phyloP scores from a whole-genome alignment of 225 moss, liverwort and hornwort species.

The Neckera pumila region DNA sequence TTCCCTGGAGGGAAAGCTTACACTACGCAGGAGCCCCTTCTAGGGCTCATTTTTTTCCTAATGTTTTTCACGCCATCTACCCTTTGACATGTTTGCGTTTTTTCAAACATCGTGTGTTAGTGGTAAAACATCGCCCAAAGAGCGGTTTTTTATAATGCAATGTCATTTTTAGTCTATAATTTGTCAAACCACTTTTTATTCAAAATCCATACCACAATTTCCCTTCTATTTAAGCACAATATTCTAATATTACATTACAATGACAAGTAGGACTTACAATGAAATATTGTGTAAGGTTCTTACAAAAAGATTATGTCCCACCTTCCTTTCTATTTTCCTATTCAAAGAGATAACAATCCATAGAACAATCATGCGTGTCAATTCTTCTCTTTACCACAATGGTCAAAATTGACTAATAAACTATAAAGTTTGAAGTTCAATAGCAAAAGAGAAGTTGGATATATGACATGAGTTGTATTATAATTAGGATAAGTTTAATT shows the following conservation, averaged over 20 bases:
- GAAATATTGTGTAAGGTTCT: background rate
- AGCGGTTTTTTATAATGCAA: too few relatives aligned
- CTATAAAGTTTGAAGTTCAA: background rate
- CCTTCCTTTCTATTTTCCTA: background rate
- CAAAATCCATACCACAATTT: background rate
- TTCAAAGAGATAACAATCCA: background rate
- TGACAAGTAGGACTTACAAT: background rate
- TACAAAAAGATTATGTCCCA: background rate
- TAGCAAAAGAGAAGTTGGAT: background rate
- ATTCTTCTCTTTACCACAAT: accelerated
- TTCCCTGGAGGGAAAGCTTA: too few relatives aligned
- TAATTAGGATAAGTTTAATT: too few relatives aligned
- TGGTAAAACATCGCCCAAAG: too few relatives aligned
- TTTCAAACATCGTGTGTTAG: too few relatives aligned
- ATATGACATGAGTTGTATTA: background rate
- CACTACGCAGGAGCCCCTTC: too few relatives aligned
- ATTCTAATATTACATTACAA: background rate
- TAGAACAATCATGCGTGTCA: background rate
- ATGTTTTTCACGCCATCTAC: too few relatives aligned
- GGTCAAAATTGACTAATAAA: background rate
- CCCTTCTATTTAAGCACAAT: background rate
- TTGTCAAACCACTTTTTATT: background rate
- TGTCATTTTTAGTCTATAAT: background rate
- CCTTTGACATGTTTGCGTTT: too few relatives aligned
- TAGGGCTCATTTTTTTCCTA: too few relatives aligned